These are phyloP conservation scores for Blastomyces parvus DNA, from an alignment of 2,329 filamentous ascomycete species.

Conservation along the genomic window DNA sequence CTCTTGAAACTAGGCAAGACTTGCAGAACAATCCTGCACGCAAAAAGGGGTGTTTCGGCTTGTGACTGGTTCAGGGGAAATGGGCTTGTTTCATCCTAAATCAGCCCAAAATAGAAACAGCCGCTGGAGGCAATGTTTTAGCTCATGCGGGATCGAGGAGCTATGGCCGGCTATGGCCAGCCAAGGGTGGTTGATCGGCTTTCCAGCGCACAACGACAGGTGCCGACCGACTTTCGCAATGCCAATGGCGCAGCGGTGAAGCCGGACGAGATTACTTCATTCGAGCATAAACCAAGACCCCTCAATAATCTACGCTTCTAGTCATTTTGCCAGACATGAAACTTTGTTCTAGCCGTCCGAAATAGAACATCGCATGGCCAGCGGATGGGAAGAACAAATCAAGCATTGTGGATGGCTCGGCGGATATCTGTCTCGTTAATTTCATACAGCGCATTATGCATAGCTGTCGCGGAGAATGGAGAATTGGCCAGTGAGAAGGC, in stretches of 20 bases:
- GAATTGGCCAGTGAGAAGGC: background rate
- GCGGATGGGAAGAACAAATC: background rate
- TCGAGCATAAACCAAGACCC: background rate
- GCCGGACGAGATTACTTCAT: background rate
- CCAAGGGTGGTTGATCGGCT: background rate
- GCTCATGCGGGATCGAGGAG: background rate
- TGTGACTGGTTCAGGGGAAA: background rate
- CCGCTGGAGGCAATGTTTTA: background rate
- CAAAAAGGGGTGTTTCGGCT: background rate
- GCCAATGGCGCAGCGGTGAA: background rate
- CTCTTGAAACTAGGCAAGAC: background rate
- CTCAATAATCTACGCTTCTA: background rate
- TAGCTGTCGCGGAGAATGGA: background rate
- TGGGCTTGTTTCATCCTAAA: slow-evolving; percentile 1
- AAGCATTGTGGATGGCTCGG: background rate
- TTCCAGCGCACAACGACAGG: background rate
- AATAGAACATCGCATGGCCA: background rate
- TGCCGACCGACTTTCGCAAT: background rate
- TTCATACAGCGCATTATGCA: background rate
- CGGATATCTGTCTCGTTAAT: background rate
- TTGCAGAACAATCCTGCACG: background rate
- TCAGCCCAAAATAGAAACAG: background rate
- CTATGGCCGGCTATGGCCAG: background rate
- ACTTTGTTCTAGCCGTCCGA: background rate
- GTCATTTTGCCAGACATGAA: background rate